Evolutionary conservation across 2,329 filamentous ascomycete species (phyloP).

Genomic region (Aquanectria penicillioides): DNA sequence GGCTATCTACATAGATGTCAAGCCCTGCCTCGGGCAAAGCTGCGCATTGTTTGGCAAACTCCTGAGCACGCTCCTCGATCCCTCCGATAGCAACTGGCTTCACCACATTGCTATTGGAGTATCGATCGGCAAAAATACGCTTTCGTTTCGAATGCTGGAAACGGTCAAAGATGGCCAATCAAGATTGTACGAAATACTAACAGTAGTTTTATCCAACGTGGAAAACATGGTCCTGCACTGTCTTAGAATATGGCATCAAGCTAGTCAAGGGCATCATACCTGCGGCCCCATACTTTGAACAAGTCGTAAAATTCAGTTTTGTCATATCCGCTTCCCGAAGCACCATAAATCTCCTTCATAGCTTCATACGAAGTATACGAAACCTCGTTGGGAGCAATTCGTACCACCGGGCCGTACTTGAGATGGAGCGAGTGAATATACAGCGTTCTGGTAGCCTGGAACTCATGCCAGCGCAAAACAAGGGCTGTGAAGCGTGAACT

Average conservation of each 20-base stretch:
- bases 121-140: conserved; percentile 70
- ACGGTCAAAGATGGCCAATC: background rate
- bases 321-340: conserved; percentile 68
- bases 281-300: conserved; percentile 64
- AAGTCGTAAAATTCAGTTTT: conserved; percentile 71
- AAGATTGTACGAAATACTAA: conserved; percentile 39
- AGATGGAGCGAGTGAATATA: conserved; percentile 65
- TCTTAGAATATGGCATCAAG: background rate
- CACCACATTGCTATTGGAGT: conserved; percentile 74
- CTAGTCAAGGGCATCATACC: conserved; percentile 46
- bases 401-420: conserved; percentile 64
- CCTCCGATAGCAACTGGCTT: conserved; percentile 62
- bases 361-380: conserved; percentile 65
- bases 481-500: conserved; percentile 59
- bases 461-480: conserved; percentile 64
- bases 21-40: conserved; percentile 54
- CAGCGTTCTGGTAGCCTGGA: conserved; percentile 58
- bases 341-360: conserved; percentile 70
- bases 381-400: conserved; percentile 65
- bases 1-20: conserved; percentile 66
- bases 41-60: conserved; percentile 63
- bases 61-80: conserved; percentile 63
- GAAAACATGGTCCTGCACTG: conserved; percentile 65
- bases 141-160: conserved; percentile 68
- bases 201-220: conserved; percentile 61